Evolutionary conservation across 345 rosid genomes (phyloP).

Genomic region (Brassica incana): DNA sequence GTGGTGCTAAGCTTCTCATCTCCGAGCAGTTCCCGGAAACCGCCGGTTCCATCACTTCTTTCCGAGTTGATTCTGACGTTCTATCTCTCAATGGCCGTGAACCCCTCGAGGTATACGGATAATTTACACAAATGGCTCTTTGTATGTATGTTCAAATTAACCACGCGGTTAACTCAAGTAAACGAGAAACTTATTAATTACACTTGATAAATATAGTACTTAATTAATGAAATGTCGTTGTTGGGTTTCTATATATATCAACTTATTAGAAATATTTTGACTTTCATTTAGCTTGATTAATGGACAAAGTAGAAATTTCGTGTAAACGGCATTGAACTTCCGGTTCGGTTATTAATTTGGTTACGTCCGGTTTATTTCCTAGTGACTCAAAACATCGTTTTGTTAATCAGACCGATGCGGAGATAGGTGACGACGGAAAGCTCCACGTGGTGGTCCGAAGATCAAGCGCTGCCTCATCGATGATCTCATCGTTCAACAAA

Average conservation of each 20-base stretch:
- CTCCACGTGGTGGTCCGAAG: constrained; percentile 73
- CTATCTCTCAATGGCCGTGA: constrained; percentile 79
- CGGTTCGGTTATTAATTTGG: background rate
- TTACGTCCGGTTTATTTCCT: background rate
- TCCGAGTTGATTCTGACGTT: constrained; percentile 76
- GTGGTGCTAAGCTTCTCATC: constrained; percentile 75
- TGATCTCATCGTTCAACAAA: constrained; percentile 68
- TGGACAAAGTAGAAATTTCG: background rate
- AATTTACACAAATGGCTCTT: background rate
- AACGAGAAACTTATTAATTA: background rate
- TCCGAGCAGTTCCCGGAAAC: constrained; percentile 84
- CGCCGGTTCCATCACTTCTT: constrained; percentile 73
- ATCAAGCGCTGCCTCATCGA: constrained; percentile 56
- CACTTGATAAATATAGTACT: background rate
- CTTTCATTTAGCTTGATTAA: background rate
- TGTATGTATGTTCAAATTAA: background rate
- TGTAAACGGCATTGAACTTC: background rate
- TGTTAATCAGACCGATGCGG: constrained; percentile 61
- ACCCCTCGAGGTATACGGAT: constrained; percentile 42
- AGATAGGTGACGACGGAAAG: constrained; percentile 82
- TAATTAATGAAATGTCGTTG: background rate
- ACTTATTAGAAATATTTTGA: background rate
- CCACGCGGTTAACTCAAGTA: background rate
- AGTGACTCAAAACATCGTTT: background rate
- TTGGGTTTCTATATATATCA: background rate